A percentile compares a stretch with the other conserved stretches of the same genome.
Evolutionary conservation across 352 stramenopile genomes (phyloP).

Genomic region (Hyaloperonospora brassicae): DNA sequence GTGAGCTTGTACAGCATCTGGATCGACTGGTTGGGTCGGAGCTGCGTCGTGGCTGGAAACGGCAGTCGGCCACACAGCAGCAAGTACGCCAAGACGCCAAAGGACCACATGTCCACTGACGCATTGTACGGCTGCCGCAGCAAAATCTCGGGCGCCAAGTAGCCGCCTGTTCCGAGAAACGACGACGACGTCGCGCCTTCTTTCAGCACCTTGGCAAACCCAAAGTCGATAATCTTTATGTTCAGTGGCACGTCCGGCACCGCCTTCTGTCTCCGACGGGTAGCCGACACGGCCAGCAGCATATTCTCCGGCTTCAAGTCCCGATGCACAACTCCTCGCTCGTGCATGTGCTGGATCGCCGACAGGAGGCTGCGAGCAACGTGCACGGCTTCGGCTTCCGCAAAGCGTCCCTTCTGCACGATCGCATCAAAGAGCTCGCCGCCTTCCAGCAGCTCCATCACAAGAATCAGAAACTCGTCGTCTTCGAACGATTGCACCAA

Average conservation of each 20-base stretch:
- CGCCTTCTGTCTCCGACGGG: slow-evolving; percentile 13
- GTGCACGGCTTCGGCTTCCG: slow-evolving; percentile 44
- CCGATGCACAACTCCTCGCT: slow-evolving; percentile 54
- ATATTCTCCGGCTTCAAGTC: slow-evolving; percentile 79
- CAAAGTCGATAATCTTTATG: slow-evolving; percentile 99
- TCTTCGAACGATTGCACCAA: slow-evolving; percentile 64
- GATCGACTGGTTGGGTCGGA: slow-evolving; percentile 56
- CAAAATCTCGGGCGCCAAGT: slow-evolving; percentile 97
- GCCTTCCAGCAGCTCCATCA: slow-evolving; percentile 73
- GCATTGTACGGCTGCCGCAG: slow-evolving; percentile 92
- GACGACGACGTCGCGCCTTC: slow-evolving; percentile 45
- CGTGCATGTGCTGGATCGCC: slow-evolving; percentile 69
- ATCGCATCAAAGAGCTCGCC: slow-evolving; percentile 81
- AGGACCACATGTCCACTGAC: slow-evolving; percentile 94
- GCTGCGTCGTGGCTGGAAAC: slow-evolving; percentile 50
- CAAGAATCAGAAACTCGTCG: slow-evolving; percentile 50
- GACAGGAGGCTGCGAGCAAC: slow-evolving; percentile 54
- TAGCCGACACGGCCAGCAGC: slow-evolving; percentile 34
- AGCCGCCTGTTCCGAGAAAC: slow-evolving; percentile 85
- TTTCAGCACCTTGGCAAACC: slow-evolving; percentile 89
- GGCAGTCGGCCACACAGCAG: slow-evolving; percentile 92
- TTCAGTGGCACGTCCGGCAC: slow-evolving; percentile 17
- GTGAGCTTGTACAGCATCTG: slow-evolving; percentile 55
- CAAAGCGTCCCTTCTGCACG: slow-evolving; percentile 51
- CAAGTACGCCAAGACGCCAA: slow-evolving; percentile 95